Percentiles rank a stretch among this genome's conserved stretches.
phyloP scores from a whole-genome alignment of 768 basidiomycete genomes.

The Cubamyces sp. region DNA sequence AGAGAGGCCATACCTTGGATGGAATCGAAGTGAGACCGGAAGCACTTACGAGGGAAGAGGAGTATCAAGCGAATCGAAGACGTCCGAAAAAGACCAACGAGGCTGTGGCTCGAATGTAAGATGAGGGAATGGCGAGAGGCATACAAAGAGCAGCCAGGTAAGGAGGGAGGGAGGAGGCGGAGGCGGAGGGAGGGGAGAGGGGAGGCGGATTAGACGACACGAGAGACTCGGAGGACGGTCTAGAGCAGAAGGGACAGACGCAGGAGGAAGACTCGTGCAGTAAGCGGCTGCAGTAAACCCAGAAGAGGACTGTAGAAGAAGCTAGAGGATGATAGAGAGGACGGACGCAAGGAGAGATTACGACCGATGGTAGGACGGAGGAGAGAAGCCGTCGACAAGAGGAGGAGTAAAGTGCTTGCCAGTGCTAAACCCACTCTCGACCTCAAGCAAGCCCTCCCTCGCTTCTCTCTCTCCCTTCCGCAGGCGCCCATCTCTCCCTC shows the following conservation, averaged over 20 bases:
- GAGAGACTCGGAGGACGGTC: background rate
- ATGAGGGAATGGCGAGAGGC: conserved; percentile 1
- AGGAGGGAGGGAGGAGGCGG: background rate
- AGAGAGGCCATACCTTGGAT: conserved; percentile 19
- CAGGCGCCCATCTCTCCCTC: conserved; percentile 1
- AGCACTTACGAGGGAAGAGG: background rate
- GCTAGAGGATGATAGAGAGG: background rate
- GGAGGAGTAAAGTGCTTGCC: background rate
- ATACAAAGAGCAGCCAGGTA: conserved; percentile 14
- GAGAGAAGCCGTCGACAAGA: background rate
- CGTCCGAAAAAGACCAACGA: background rate
- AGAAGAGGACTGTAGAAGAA: background rate
- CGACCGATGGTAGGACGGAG: background rate
- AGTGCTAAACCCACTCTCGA: background rate
- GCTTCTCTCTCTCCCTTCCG: background rate
- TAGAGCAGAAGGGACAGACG: conserved; percentile 10
- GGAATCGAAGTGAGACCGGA: background rate
- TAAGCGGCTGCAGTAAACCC: background rate
- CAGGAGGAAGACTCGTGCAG: conserved; percentile 15
- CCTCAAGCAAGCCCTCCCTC: background rate
- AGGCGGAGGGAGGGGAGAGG: conserved; percentile 1
- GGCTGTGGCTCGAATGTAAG: background rate
- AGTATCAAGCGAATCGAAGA: conserved; percentile 1
- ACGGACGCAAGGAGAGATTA: background rate
- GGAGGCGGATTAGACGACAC: background rate